Conservation (phyloP, 2,329 filamentous ascomycete genomes). For the Venturia carpophila region DNA sequence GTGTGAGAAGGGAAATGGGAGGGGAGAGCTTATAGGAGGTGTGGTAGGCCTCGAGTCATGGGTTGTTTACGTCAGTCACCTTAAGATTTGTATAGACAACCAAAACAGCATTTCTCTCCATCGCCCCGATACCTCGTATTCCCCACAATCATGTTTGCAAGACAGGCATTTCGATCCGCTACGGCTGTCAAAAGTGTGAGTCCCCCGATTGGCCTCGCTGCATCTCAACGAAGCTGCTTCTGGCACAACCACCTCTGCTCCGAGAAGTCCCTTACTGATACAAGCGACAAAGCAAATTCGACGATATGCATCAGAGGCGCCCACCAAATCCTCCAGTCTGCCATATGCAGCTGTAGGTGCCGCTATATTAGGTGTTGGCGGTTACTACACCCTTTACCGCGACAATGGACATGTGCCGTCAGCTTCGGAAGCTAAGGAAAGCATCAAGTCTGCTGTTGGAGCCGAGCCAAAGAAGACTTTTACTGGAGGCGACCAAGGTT, state of each 20-base stretch:
- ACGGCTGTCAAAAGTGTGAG: slow-evolving; percentile 17
- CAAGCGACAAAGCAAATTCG: slow-evolving; percentile 18
- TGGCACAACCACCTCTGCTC: not conserved
- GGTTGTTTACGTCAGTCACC: not conserved
- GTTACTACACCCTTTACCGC: slow-evolving; percentile 16
- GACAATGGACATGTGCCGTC: not conserved
- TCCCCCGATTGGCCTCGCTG: not conserved
- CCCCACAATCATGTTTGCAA: slow-evolving; percentile 18
- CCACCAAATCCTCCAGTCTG: not conserved
- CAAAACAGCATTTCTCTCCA: not conserved
- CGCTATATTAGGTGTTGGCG: slow-evolving; percentile 13
- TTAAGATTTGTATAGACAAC: not conserved
- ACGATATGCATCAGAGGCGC: slow-evolving; percentile 19
- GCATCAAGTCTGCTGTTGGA: slow-evolving; percentile 5
- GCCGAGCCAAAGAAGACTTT: slow-evolving; percentile 18
- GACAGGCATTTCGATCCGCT: slow-evolving; percentile 18
- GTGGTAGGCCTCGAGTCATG: not conserved
- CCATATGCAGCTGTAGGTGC: slow-evolving; percentile 14
- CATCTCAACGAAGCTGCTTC: not conserved
- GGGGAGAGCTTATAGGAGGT: too few relatives aligned
- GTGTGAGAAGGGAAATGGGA: not conserved
- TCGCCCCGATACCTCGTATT: not conserved
- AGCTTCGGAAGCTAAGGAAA: slow-evolving; percentile 14
- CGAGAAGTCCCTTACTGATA: slow-evolving; percentile 3
- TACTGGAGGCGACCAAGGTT: slow-evolving; percentile 77